These are phyloP conservation scores for Aquilaria agallochum DNA, from an alignment of 441 rosid species.

Conservation along the genomic window DNA sequence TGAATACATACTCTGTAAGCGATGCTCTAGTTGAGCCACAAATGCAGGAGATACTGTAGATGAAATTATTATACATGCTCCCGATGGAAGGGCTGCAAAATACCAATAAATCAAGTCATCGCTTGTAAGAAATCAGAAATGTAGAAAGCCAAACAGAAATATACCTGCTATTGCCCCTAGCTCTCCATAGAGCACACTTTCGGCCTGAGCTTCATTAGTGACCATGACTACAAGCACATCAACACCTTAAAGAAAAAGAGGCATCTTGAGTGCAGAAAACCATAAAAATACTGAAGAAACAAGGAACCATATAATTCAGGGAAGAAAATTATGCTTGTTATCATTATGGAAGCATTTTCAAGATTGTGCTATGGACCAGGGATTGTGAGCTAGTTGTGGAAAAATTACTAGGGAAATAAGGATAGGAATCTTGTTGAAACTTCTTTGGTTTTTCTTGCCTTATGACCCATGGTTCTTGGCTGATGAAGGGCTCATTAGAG, in stretches of 20 bases:
- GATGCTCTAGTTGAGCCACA: slow-evolving; percentile 68
- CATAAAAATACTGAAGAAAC: too few relatives aligned
- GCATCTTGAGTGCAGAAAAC: too few relatives aligned
- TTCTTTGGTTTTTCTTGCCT: too few relatives aligned
- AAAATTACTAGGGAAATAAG: too few relatives aligned
- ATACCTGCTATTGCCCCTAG: slow-evolving; percentile 84
- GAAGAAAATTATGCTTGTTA: too few relatives aligned
- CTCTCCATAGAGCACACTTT: slow-evolving; percentile 76
- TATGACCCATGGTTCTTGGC: too few relatives aligned
- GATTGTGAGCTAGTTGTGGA: too few relatives aligned
- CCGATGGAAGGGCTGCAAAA: slow-evolving; percentile 67
- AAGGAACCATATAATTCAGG: too few relatives aligned
- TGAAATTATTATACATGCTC: slow-evolving; percentile 74
- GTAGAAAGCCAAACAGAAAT: slow-evolving; percentile 11
- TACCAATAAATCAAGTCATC: slow-evolving; percentile 17
- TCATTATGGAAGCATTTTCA: not conserved
- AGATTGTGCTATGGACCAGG: too few relatives aligned
- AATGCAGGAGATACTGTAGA: slow-evolving; percentile 94
- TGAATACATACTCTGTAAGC: slow-evolving; percentile 60
- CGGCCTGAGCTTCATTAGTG: slow-evolving; percentile 91
- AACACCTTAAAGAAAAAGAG: slow-evolving; percentile 48
- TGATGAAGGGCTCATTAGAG: too few relatives aligned
- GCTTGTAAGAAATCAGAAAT: slow-evolving; percentile 9
- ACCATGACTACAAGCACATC: slow-evolving; percentile 93
- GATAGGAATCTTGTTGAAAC: too few relatives aligned